phyloP scores from a whole-genome alignment of 83 land plant genomes.

The Picea abies region DNA sequence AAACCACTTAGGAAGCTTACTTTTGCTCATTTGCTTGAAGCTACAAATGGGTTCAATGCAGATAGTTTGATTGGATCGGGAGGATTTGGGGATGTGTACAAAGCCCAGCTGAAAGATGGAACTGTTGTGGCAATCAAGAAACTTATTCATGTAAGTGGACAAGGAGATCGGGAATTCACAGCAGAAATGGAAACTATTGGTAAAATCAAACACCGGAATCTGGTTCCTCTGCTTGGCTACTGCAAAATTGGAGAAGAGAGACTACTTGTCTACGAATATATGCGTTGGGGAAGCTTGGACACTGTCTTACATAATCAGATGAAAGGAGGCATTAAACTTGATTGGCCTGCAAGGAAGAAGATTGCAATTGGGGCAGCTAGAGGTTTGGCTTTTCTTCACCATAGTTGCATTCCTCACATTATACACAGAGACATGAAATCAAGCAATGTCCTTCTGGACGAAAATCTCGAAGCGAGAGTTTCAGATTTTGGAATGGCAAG shows the following conservation, averaged over 20 bases:
- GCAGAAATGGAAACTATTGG: conserved; percentile 36
- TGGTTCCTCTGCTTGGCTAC: conserved; percentile 38
- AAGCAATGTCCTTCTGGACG: conserved; percentile 34
- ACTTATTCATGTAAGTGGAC: conserved; percentile 23
- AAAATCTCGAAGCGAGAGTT: conserved; percentile 23
- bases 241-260: conserved; percentile 26
- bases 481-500: conserved; percentile 44
- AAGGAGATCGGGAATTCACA: conserved; percentile 31
- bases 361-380: conserved; percentile 27
- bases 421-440: conserved; percentile 42
- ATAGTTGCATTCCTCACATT: conserved; percentile 31
- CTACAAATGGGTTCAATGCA: conserved; percentile 81
- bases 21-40: conserved; percentile 78
- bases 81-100: conserved; percentile 91
- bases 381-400: conserved; percentile 67
- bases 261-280: conserved; percentile 34
- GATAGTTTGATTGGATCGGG: conserved; percentile 80
- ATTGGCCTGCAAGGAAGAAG: conserved; percentile 20
- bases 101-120: conserved; percentile 75
- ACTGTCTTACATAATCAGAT: conserved; percentile 41
- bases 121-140: conserved; percentile 43
- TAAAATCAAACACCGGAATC: conserved; percentile 27
- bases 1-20: conserved; percentile 82
- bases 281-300: conserved; percentile 29
- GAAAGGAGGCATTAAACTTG: conserved; percentile 34